phyloP scores from a whole-genome alignment of 768 basidiomycete species.

The Amanita rubescens region DNA sequence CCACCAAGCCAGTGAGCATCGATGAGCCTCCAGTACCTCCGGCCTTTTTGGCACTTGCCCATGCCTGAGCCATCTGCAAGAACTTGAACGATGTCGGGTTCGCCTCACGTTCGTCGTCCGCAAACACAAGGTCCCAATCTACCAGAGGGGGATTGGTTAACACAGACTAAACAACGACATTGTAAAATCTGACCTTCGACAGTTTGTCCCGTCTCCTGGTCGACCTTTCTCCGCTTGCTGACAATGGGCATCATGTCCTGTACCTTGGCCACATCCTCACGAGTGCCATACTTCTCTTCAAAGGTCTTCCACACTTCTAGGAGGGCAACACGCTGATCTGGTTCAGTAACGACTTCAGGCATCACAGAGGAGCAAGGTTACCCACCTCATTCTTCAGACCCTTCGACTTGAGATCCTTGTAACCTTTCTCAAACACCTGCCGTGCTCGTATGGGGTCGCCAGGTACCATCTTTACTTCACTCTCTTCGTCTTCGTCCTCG shows the following conservation, averaged over 20 bases:
- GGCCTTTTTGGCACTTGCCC: constrained; percentile 56
- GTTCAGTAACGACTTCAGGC: too few species aligned
- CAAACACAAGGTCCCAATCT: constrained; percentile 96
- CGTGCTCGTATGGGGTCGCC: constrained; percentile 68
- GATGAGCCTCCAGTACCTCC: constrained; percentile 24
- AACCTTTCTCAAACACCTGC: constrained; percentile 78
- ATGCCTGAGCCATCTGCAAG: constrained; percentile 90
- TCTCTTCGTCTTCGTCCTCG: constrained; percentile 51
- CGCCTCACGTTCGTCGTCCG: constrained; percentile 91
- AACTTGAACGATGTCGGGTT: constrained; percentile 95
- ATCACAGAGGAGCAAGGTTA: not conserved
- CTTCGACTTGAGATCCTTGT: constrained; percentile 77
- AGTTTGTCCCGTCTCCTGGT: constrained; percentile 76
- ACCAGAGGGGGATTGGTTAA: not conserved
- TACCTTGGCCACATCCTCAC: constrained; percentile 72
- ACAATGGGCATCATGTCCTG: constrained; percentile 91
- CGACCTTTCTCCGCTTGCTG: constrained; percentile 76
- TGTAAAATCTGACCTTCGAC: constrained; percentile 61
- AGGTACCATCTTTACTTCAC: constrained; percentile 57
- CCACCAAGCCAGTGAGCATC: constrained; percentile 41
- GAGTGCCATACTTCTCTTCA: constrained; percentile 73
- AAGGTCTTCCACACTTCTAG: constrained; percentile 95
- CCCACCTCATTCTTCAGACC: constrained; percentile 84
- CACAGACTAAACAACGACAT: not conserved
- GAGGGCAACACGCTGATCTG: constrained; percentile 72